Evolutionary conservation across 2,329 filamentous ascomycete genomes (phyloP), one percentile per base, ranked within the genome.

Genomic region (Penicillium sp.): DNA sequence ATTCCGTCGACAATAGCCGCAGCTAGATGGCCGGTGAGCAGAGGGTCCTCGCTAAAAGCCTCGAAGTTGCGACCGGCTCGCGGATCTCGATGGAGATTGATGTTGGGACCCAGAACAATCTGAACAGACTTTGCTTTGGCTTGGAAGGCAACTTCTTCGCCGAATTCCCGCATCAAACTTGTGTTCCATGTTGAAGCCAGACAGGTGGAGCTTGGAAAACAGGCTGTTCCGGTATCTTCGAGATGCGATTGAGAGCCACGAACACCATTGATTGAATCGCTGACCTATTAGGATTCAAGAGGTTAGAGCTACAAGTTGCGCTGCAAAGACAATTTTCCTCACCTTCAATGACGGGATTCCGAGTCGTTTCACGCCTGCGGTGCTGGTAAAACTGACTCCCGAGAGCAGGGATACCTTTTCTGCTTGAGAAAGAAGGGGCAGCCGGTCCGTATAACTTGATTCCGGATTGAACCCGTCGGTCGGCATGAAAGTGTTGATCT

Each of bases 41-140:
- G 13, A 18, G 62, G 62, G 38, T 65, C 60, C 44, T 65, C 62
- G 10, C 52, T 49, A 36, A 57, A 60, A 27, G 36, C 38, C 24
- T 63, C 62, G 31, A 64, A 65, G 22, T 57, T 57, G 8, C 59
- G 55, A 10, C 61, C 61, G 6, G 47, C 59, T n/a, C 46, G 49
- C 38, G 61, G 61, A 27, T 51, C 32, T 5, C 61, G 47, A 13
- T 58, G 55, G 21, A 58, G 46, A 31, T 54, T 54, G 14, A 62
- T 54, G 8, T 55, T 63, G 1, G 59, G 61, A 2, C 52, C 61
- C 14, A 63, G 49, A 5, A 60, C 27, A 16, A 62, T 47, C 18
- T 55, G 55, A 9, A 44, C 58, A 4, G 49, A 46, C 38, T 60
- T 58, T 16, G 43, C 14, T 42, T 52, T 55, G 3, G 55, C 49